Evolutionary conservation across 805 yeast species (phyloP), one percentile per base, ranked within the genome.

Genomic region (Yamadazyma paraphyllophila): DNA sequence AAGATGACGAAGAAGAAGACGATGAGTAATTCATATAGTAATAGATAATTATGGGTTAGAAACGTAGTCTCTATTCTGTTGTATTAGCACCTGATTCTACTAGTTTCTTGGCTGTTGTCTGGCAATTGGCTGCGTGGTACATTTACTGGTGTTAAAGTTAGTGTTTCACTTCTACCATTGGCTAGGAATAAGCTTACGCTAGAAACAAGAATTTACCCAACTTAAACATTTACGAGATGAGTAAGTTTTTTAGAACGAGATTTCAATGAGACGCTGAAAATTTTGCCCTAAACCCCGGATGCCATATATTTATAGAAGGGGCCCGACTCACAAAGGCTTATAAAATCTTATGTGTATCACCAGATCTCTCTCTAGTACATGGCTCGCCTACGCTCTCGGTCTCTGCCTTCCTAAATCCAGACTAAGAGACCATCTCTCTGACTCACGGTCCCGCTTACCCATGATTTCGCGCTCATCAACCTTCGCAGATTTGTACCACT

Each of bases 1-100:
- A 76, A 63, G 82, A 88, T 65, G 96, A 91, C 67, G 97, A 91
- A 69, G 97, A 87, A 73, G 96, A 86, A 63, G 76, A 71, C 54
- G 97, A 88, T 67, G 97, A 90, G 74, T 89, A 88, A 76, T 30
- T 46, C 38, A 36, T 36, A 36, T 36, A 36, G 38, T 29, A 29
- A 29, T 29, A 29, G 31, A 29, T 29, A 29, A 20, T 20, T 20
- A 20, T 20, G 24, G 24, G 24, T 20, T 20, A 20, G 24, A 20
- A 20, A 20, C 24, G 24, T 20, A 20, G 24, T 20, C 24, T 20
- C 24, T 20, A 20, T 20, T 4, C n/a, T 3, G 6, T 6, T 20
- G 24, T 20, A 20, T 20, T 6, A 20, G 24, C 24, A 20, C 24
- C 3, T 20, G 24, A 20, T 20, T 6, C 24, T 20, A 6, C 24